These are phyloP conservation scores for Cyberlindnera subsufficiens DNA, from an alignment of 805 yeast genomes.

Conservation along the genomic window DNA sequence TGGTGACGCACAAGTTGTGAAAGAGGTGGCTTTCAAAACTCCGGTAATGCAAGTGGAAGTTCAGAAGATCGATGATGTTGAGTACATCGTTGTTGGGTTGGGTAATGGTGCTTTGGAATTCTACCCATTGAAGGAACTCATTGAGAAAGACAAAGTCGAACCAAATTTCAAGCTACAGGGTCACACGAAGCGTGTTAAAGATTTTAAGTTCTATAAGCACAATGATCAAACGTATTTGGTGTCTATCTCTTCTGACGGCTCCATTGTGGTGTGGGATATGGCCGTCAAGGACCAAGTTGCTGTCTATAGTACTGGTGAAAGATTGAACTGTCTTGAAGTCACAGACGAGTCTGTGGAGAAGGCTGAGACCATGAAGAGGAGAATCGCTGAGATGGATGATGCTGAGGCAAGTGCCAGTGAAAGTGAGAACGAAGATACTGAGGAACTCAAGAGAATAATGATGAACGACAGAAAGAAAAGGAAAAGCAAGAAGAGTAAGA, in stretches of 20 bases:
- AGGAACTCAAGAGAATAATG: constrained; percentile 54
- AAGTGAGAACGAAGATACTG: constrained; percentile 73
- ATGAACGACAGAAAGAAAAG: constrained; percentile 30
- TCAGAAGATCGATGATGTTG: constrained; percentile 37
- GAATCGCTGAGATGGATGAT: constrained; percentile 31
- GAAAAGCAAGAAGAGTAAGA: constrained; percentile 37
- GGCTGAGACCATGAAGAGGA: constrained; percentile 59
- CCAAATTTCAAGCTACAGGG: constrained; percentile 66
- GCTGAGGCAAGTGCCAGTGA: constrained; percentile 46
- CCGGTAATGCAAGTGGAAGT: constrained; percentile 67
- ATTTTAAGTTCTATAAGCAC: constrained; percentile 44
- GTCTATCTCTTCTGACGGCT: constrained; percentile 90
- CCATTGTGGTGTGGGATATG: constrained; percentile 85
- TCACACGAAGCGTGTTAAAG: constrained; percentile 83
- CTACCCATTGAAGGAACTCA: constrained; percentile 34
- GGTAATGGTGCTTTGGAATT: constrained; percentile 68
- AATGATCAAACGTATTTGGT: constrained; percentile 48
- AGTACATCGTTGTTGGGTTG: constrained; percentile 61
- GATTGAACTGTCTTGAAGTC: constrained; percentile 79
- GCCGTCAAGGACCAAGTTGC: constrained; percentile 71
- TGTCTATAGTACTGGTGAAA: constrained; percentile 84
- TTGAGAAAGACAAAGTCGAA: constrained; percentile 26
- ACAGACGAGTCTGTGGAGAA: constrained; percentile 78
- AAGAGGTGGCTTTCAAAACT: constrained; percentile 44
- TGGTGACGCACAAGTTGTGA: constrained; percentile 49